Conservation (phyloP, 768 basidiomycete genomes). For the Auricularia sp. region DNA sequence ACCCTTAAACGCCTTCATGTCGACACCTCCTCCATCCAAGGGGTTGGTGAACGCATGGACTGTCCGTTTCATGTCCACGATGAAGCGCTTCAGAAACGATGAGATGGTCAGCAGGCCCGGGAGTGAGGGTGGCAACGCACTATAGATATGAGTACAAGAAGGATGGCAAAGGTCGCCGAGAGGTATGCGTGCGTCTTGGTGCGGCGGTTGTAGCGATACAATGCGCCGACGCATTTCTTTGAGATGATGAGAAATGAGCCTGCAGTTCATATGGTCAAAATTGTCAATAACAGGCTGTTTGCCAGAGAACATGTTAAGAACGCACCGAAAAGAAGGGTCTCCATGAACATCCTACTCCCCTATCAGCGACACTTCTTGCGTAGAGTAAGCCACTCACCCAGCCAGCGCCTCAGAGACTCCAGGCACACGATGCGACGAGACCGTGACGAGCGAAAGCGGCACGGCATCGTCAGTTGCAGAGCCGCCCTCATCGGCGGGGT, state of each 20-base stretch:
- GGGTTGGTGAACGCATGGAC: not conserved
- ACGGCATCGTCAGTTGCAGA: too few relatives aligned
- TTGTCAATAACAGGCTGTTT: too few relatives aligned
- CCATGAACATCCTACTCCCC: not conserved
- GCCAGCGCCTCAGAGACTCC: not conserved
- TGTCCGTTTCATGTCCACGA: not conserved
- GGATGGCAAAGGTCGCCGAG: not conserved
- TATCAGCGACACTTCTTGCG: not conserved
- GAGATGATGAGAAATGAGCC: not conserved
- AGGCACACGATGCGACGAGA: not conserved
- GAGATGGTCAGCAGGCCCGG: not conserved
- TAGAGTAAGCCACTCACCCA: not conserved
- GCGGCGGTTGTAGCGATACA: not conserved
- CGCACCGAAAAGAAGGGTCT: not conserved
- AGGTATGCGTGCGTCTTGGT: not conserved
- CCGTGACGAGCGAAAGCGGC: not conserved
- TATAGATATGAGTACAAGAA: not conserved
- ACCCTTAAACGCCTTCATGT: not conserved
- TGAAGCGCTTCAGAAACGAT: not conserved
- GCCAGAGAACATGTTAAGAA: not conserved
- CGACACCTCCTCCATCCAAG: not conserved
- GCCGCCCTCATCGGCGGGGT: not conserved
- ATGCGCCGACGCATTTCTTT: not conserved
- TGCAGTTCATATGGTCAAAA: not conserved
- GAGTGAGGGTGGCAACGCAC: not conserved